These are phyloP conservation scores for Fusarium dlaminii DNA, from an alignment of 2,329 filamentous ascomycete genomes.

Conservation along the genomic window DNA sequence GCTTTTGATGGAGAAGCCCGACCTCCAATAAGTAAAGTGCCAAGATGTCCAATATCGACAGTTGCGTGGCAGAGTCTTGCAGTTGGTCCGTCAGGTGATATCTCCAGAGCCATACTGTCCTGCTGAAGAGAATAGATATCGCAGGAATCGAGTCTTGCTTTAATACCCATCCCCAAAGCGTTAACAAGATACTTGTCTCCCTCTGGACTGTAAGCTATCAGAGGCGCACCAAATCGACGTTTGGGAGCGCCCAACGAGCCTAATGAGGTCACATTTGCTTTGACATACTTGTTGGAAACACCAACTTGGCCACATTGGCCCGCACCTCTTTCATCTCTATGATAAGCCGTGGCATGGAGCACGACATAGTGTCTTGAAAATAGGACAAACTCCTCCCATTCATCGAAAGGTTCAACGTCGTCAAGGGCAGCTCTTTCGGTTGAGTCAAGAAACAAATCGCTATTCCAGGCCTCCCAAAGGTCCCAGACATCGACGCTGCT, in stretches of 20 bases:
- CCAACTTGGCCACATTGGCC: neutral
- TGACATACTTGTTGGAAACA: neutral
- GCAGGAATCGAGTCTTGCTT: slow-evolving; percentile 57
- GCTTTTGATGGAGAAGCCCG: slow-evolving; percentile 77
- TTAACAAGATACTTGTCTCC: slow-evolving; percentile 57
- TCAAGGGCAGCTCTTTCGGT: slow-evolving; percentile 72
- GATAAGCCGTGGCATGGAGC: slow-evolving; percentile 63
- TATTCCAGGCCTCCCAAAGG: slow-evolving; percentile 85
- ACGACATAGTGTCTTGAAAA: slow-evolving; percentile 88
- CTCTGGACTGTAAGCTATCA: slow-evolving; percentile 52
- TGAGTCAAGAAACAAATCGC: slow-evolving; percentile 69
- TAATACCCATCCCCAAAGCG: slow-evolving; percentile 56
- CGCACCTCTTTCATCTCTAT: neutral
- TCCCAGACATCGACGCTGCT: slow-evolving; percentile 67
- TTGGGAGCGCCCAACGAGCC: slow-evolving; percentile 41
- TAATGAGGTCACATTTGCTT: slow-evolving; percentile 18
- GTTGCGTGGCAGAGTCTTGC: slow-evolving; percentile 79
- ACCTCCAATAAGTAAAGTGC: slow-evolving; percentile 77
- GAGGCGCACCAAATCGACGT: slow-evolving; percentile 69
- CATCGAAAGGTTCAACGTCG: slow-evolving; percentile 84
- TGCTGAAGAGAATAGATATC: slow-evolving; percentile 57
- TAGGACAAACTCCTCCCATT: slow-evolving; percentile 93
- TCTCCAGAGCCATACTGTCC: slow-evolving; percentile 33
- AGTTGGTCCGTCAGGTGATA: slow-evolving; percentile 45
- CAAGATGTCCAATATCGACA: slow-evolving; percentile 68